These are phyloP conservation scores for Pseudogymnoascus verrucosus DNA, from an alignment of 2,329 filamentous ascomycete species.

Conservation along the genomic window DNA sequence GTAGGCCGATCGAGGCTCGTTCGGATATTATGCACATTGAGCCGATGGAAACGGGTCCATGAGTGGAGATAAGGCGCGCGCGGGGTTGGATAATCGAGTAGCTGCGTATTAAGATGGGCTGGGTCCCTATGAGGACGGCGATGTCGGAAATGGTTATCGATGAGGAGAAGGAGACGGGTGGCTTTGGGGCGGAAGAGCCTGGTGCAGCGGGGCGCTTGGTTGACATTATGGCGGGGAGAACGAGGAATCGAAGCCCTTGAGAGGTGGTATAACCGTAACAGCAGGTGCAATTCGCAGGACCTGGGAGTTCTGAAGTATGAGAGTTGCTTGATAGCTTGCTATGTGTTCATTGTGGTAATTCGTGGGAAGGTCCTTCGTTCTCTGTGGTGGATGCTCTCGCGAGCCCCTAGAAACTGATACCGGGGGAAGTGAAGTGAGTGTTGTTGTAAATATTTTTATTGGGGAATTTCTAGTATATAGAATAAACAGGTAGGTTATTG, in stretches of 20 bases:
- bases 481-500: not conserved
- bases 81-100: constrained; percentile 83
- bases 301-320: not conserved
- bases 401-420: not conserved
- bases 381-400: not conserved
- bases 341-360: not conserved
- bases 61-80: constrained; percentile 66
- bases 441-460: constrained; percentile 31
- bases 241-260: not conserved
- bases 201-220: constrained; percentile 39
- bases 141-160: constrained; percentile 55
- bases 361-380: not conserved
- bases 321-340: not conserved
- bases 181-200: constrained; percentile 46
- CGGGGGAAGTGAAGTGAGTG: constrained; percentile 28
- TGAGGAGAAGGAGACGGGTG: constrained; percentile 52
- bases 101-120: constrained; percentile 70
- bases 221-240: constrained; percentile 19
- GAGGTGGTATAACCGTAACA: not conserved
- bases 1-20: constrained; percentile 45
- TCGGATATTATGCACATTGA: constrained; percentile 78
- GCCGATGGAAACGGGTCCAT: constrained; percentile 73
- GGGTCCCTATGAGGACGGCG: constrained; percentile 57
- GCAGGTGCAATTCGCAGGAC: not conserved
- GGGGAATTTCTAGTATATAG: not conserved